phyloP scores from a whole-genome alignment of 83 land plant genomes.

The Diphasiastrum complanatum region DNA sequence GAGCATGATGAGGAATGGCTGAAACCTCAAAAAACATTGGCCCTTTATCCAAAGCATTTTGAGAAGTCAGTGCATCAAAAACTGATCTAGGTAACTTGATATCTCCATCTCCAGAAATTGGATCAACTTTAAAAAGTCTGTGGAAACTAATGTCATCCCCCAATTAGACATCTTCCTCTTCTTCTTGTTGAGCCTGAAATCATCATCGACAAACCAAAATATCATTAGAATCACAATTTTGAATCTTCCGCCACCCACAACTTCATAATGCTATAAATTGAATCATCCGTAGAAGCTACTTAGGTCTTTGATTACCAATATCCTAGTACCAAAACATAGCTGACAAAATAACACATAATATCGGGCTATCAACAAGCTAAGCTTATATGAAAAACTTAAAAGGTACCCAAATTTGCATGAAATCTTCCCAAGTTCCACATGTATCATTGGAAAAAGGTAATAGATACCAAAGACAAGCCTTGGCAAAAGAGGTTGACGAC shows the following conservation, averaged over 20 bases:
- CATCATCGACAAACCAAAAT: background rate
- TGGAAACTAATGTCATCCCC: conserved; percentile 65
- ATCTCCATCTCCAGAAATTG: conserved; percentile 58
- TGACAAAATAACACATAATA: too few relatives aligned
- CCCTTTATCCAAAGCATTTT: conserved; percentile 83
- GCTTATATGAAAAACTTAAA: too few relatives aligned
- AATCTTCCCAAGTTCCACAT: too few relatives aligned
- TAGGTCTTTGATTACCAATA: too few relatives aligned
- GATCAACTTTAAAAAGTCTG: conserved; percentile 45
- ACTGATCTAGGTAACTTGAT: conserved; percentile 81
- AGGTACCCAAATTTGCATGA: too few relatives aligned
- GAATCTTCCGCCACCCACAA: background rate
- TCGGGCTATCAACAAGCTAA: too few relatives aligned
- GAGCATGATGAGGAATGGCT: conserved; percentile 14
- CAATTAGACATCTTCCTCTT: conserved; percentile 48
- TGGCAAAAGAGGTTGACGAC: too few relatives aligned
- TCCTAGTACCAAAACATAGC: too few relatives aligned
- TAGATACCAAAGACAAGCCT: too few relatives aligned
- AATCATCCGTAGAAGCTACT: too few relatives aligned
- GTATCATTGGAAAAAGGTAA: too few relatives aligned
- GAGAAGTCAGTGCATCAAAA: conserved; percentile 63
- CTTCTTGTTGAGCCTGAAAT: conserved; percentile 52
- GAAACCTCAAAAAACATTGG: conserved; percentile 76
- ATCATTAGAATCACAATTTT: background rate
- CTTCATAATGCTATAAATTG: background rate